Conservation (phyloP, 176 grass and related monocot genomes). For the Metroxylon sagu region DNA sequence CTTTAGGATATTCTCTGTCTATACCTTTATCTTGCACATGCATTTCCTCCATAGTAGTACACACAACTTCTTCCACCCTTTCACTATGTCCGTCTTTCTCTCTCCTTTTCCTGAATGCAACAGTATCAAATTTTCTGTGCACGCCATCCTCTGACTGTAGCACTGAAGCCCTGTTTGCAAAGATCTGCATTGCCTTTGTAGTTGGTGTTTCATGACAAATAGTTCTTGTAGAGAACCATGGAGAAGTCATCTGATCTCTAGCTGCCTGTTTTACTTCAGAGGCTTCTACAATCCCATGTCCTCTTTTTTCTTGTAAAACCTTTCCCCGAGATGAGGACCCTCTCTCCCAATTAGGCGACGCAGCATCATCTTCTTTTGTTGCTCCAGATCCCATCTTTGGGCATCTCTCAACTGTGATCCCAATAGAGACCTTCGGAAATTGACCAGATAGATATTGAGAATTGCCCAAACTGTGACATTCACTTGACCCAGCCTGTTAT, state of each 20-base stretch:
- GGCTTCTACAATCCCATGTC: neutral
- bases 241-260: too few relatives aligned
- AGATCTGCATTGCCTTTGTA: too few relatives aligned
- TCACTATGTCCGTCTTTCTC: constrained; percentile 31
- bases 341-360: constrained; percentile 20
- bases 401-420: constrained; percentile 34
- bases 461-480: constrained; percentile 50
- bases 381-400: constrained; percentile 29
- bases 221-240: too few relatives aligned
- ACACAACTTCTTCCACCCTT: constrained; percentile 23
- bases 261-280: too few relatives aligned
- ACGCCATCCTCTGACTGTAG: neutral
- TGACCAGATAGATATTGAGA: constrained; percentile 49
- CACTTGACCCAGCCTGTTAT: constrained; percentile 39
- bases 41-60: constrained; percentile 28
- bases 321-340: constrained; percentile 34
- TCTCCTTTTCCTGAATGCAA: constrained; percentile 38
- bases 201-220: too few relatives aligned
- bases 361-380: constrained; percentile 20
- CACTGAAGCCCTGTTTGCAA: too few relatives aligned
- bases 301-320: constrained; percentile 8
- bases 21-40: neutral
- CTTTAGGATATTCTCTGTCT: constrained; percentile 13
- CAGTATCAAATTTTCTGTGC: constrained; percentile 27
- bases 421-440: constrained; percentile 85